Base-by-base conservation (phyloP, 257 asterid genomes). In the Gentiana macrophylla region DNA sequence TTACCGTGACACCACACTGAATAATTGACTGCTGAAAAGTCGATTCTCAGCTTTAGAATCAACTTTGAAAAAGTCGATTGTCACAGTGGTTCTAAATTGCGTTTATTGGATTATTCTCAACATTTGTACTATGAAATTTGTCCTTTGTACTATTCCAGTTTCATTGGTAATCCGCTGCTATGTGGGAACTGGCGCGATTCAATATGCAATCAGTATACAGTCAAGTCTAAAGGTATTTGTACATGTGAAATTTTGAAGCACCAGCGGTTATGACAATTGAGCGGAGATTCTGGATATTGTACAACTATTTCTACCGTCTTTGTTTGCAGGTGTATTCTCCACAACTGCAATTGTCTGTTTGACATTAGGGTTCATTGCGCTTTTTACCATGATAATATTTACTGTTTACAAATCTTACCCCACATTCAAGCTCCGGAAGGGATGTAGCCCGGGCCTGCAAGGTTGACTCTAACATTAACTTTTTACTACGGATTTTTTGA, bases 151-250 rank as follows among this genome's bases (percentile, higher is more conserved):
- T 8, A 50, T 55, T 12, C 24, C 82, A 92, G 99, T 79, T 92
- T 83, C 76, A 53, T 76, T 6, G 95, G 95, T 49, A 92, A 92
- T 58, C 86, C 86, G 6, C 75, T 85, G 12, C 55, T 92, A 53
- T 83, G 94, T 58, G 97, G 99, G 35, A 89, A 79, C 70, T 92
- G 99, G 99, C 60, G 64, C 69, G 97, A 94, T 65, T 92, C 95
- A 1, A 79, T 84, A 69, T 83, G 94, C 57, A 76, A 79, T 67
- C 93, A 94, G 8, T 77, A 67, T 71, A 71, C 83, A 33, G 56
- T 77, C 9, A 88, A 82, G 64, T 57, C 93, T 13, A 81, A 73
- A 66, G 94, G 99, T 88, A 72, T 32, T 48, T 50, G 33, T 49
- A 24, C 35, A 37, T 37, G 34, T 3, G 3, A 7, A 44, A 57